These are phyloP conservation scores for Ballota nigra DNA, from an alignment of 257 asterid genomes.

Conservation along the genomic window DNA sequence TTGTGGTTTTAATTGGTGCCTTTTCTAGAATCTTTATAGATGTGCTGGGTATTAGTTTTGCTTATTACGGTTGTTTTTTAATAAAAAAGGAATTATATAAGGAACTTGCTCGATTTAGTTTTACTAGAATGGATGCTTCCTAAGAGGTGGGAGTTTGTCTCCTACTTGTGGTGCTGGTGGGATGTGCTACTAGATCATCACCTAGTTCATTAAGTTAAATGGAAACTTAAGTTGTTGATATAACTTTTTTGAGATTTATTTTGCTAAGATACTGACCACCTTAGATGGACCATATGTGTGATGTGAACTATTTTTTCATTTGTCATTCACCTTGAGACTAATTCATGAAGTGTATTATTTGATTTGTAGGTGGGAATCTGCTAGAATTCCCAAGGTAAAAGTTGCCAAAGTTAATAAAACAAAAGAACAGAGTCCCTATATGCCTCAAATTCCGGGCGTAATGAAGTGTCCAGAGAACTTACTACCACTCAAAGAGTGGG, in stretches of 20 bases:
- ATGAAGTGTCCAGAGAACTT: constrained; percentile 66
- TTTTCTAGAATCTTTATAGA: not conserved
- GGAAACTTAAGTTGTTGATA: constrained; percentile 11
- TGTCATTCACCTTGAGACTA: constrained; percentile 8
- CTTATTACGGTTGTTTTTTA: not conserved
- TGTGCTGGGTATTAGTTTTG: constrained; percentile 1
- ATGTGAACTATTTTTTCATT: not conserved
- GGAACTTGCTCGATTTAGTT: not conserved
- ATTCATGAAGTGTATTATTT: constrained; percentile 10
- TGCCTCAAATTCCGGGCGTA: constrained; percentile 94
- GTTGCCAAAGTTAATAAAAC: constrained; percentile 54
- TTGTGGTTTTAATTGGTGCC: not conserved
- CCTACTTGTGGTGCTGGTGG: too few relatives aligned
- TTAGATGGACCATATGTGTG: not conserved
- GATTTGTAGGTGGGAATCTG: constrained; percentile 82
- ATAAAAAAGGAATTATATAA: not conserved
- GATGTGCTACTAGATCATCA: too few relatives aligned
- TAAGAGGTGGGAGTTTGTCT: too few relatives aligned
- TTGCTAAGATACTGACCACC: not conserved
- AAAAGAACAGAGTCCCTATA: constrained; percentile 72
- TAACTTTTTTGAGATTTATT: not conserved
- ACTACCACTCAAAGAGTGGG: constrained; percentile 90
- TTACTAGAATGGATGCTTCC: not conserved
- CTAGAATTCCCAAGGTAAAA: constrained; percentile 68
- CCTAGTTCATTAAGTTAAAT: not conserved